Base-by-base conservation (phyloP, 2,329 filamentous ascomycete genomes). In the Laburnicola sp. region DNA sequence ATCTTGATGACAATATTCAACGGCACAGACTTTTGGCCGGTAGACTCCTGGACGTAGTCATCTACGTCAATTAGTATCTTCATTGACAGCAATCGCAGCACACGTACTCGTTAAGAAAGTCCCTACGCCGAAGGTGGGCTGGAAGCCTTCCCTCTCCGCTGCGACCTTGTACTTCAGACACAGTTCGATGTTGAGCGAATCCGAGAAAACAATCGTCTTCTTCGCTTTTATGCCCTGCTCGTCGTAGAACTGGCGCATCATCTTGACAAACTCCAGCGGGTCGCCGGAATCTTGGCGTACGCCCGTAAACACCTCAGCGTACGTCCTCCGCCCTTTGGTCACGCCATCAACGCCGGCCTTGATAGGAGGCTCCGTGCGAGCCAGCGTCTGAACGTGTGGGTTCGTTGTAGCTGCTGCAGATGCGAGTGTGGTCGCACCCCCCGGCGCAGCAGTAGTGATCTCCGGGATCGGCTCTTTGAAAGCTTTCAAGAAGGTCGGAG, bases 1-100 rank as follows among this genome's bases (percentile, higher is more conserved):
- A 99, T 82, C 76, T 99, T 99, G 76, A 99, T 97, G 61, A 99
- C 94, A 64, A 99, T 99, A 66, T 99, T 99, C 48, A 99, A 77
- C 0, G 94, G 94, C 11, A 86, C 84, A 0, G 92, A 97, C 75
- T 97, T 97, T 61, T 85, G 85, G 34, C 86, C 86, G 0, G 86
- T 88, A 31, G 80, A 84, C 54, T 82, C 76, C 58, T 88, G 84
- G n/a, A 76, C 77, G 70, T 94, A 99, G 73, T 99, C 94, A 67
- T 99, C 84, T 83, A 51, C 44, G 6, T 21, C 28, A 16, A 66
- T 53, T 25, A 40, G 38, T 25, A 35, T 25, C 37, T 45, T 3
- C 9, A 7, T 4, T 27, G 5, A 11, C 11, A 6, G 16, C 9
- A 37, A 7, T 28, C 5, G 2, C 6, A 22, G 32, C 28, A 23